A percentile compares a stretch with the other conserved stretches of the same genome.
Evolutionary conservation across 1,284 basidiomycete genomes (phyloP).

Genomic region (Fomitopsis palustris): DNA sequence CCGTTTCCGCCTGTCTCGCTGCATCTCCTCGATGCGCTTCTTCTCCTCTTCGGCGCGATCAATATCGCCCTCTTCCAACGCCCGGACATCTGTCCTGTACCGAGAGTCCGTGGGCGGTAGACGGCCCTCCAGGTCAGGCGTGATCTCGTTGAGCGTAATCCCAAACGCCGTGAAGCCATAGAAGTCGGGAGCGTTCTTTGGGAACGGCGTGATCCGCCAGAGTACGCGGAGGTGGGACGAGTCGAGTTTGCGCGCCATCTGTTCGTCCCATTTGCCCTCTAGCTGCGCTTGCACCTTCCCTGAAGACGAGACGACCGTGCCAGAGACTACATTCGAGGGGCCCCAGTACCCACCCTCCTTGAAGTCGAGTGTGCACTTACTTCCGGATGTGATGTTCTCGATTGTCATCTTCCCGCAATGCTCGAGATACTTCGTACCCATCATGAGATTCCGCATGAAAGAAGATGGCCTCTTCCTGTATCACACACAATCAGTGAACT

Average conservation of each 20-base stretch:
- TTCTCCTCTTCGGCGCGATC: constrained; percentile 80
- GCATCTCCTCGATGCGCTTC: constrained; percentile 68
- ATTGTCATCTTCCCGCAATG: constrained; percentile 75
- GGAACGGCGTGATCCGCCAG: constrained; percentile 73
- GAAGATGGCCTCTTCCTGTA: constrained; percentile 80
- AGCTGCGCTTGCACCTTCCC: constrained; percentile 56
- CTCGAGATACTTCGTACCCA: constrained; percentile 88
- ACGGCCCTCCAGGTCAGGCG: constrained; percentile 60
- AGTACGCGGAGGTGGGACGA: constrained; percentile 68
- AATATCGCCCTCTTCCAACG: constrained; percentile 79
- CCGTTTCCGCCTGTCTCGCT: constrained; percentile 60
- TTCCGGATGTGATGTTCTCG: constrained; percentile 52
- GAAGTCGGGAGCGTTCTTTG: constrained; percentile 68
- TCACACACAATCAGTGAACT: background rate
- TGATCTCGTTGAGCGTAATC: constrained; percentile 81
- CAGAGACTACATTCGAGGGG: constrained; percentile 70
- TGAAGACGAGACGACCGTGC: constrained; percentile 50
- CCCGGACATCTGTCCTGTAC: constrained; percentile 81
- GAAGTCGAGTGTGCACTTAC: constrained; percentile 72
- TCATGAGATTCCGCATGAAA: constrained; percentile 87
- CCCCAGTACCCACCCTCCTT: constrained; percentile 85
- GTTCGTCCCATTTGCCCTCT: constrained; percentile 86
- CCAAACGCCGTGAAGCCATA: constrained; percentile 84
- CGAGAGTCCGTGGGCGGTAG: constrained; percentile 87
- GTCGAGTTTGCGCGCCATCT: constrained; percentile 63